Conservation (phyloP, 805 yeast species). For the Yarrowia osloensis region DNA sequence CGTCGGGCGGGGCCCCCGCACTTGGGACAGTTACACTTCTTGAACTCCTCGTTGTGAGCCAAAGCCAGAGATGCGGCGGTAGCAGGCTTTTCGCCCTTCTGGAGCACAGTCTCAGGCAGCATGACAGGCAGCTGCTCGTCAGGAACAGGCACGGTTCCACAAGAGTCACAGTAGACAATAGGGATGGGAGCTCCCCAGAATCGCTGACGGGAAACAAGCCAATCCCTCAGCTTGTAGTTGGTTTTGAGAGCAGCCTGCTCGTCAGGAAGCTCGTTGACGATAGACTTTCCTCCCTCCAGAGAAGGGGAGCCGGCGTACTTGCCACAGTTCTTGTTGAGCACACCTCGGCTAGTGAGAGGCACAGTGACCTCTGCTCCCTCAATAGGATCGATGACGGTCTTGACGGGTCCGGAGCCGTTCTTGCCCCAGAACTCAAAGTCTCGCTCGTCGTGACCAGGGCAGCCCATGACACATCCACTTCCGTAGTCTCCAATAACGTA, state of each 20-base stretch:
- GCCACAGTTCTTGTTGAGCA: conserved; percentile 52
- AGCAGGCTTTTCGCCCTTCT: conserved; percentile 56
- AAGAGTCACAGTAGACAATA: conserved; percentile 76
- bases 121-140: conserved; percentile 80
- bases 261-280: conserved; percentile 48
- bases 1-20: conserved; percentile 72
- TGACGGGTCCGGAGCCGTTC: conserved; percentile 53
- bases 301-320: conserved; percentile 53
- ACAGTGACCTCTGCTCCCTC: conserved; percentile 11
- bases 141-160: conserved; percentile 94
- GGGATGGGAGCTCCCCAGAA: conserved; percentile 99
- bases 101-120: conserved; percentile 58
- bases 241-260: conserved; percentile 32
- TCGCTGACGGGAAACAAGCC: conserved; percentile 93
- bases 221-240: conserved; percentile 68
- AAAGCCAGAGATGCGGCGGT: conserved; percentile 42
- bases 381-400: conserved; percentile 49
- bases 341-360: conserved; percentile 50
- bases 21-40: conserved; percentile 74
- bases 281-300: conserved; percentile 53
- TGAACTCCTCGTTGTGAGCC: conserved; percentile 65
- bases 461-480: conserved; percentile 96
- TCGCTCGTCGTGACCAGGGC: conserved; percentile 89
- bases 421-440: conserved; percentile 78
- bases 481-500: conserved; percentile 86